Base-by-base conservation (phyloP, 805 yeast genomes). In the Torulaspora quercuum region DNA sequence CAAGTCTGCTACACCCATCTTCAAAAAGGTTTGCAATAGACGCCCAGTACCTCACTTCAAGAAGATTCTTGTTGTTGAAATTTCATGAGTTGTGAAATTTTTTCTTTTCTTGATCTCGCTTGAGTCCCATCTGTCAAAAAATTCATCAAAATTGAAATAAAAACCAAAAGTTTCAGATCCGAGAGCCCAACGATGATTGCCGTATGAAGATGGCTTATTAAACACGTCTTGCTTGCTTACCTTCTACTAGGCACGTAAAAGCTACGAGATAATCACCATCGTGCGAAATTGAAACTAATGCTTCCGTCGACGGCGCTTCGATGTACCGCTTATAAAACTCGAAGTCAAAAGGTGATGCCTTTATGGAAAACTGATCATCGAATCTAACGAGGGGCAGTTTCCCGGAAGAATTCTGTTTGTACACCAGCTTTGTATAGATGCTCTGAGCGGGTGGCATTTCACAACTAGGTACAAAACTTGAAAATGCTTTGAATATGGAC, bases 1-100 rank as follows among this genome's bases (percentile, higher is more conserved):
- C 39, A 61, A 48, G 37, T 61, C 67, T 28, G 65, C 64, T 25
- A 61, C 67, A 48, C 64, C 67, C 67, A 61, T 61, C 23, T 8
- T 36, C n/a, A 24, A 24, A 35, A 29, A 32, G 16, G 18, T 10
- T 18, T 20, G 13, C 24, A 25, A 18, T 18, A 6, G 12, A 11
- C 6, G 7, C 18, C 23, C n/a, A n/a, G n/a, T n/a, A n/a, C n/a
- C n/a, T n/a, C n/a, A n/a, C n/a, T n/a, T n/a, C n/a, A n/a, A n/a
- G 9, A 21, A 13, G 20, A 15, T 19, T 24, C 14, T 18, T 18
- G 15, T 7, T 8, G 16, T 20, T 32, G 23, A 16, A 19, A 3
- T 16, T 32, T 10, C 22, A 7, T 29, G n/a, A n/a, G n/a, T 21
- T 30, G 19, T 29, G 16, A 14, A 21, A 18, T 24, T 28, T 38